These are phyloP conservation scores for Cardamine occulta DNA, from an alignment of 345 rosid genomes.

Conservation along the genomic window DNA sequence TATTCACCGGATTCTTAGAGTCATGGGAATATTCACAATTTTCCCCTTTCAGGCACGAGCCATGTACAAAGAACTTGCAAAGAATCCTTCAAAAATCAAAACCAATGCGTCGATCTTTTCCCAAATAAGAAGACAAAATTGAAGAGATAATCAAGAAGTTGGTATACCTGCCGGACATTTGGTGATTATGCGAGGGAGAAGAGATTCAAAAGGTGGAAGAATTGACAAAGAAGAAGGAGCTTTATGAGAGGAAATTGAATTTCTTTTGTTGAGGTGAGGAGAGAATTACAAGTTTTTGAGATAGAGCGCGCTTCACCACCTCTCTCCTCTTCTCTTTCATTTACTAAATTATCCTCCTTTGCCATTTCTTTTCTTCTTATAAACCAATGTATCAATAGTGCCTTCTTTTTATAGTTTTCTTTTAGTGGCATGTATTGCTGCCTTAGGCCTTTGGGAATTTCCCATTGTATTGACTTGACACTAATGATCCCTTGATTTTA, in stretches of 20 bases:
- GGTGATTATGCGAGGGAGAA: slow-evolving; percentile 24
- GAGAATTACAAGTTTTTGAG: slow-evolving; percentile 1
- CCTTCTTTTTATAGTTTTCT: not conserved
- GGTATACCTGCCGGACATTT: slow-evolving; percentile 42
- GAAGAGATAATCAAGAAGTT: not conserved
- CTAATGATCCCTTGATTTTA: not conserved
- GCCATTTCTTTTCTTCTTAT: no score
- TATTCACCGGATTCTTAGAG: slow-evolving; percentile 63
- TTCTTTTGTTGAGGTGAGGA: not conserved
- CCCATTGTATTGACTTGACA: no score
- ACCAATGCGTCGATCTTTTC: not conserved
- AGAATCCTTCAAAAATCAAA: slow-evolving; percentile 50
- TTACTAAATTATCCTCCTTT: no score
- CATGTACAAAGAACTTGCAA: slow-evolving; percentile 89
- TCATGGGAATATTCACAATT: slow-evolving; percentile 94
- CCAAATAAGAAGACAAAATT: not conserved
- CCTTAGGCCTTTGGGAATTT: not conserved
- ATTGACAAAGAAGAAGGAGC: not conserved
- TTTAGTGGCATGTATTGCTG: not conserved
- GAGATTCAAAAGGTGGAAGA: slow-evolving; percentile 22
- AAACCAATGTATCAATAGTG: not conserved
- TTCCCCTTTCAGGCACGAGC: slow-evolving; percentile 92
- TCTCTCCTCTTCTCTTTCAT: not conserved
- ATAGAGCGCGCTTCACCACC: slow-evolving; percentile 36
- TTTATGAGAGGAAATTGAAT: slow-evolving; percentile 8